Conservation (phyloP, 225 moss, liverwort and hornwort genomes). For the Marchantia polymorpha region DNA sequence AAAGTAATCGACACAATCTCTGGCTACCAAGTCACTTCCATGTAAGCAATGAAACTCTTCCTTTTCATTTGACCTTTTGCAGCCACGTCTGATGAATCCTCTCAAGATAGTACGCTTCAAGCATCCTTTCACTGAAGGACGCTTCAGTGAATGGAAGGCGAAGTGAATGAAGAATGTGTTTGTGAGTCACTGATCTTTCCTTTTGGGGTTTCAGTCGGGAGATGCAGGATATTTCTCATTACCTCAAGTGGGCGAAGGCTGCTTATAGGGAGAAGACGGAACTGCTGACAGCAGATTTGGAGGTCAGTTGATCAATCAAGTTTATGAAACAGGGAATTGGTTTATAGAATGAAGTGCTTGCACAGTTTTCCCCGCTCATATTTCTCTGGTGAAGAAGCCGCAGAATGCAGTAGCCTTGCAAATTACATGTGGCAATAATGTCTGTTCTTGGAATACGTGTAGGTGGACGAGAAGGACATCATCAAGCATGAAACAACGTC, state of each 20-base stretch:
- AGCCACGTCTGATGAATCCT: background rate
- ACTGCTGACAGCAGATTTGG: conserved; percentile 50
- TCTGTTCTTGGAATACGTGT: background rate
- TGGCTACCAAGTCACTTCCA: conserved; percentile 48
- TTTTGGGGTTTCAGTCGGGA: conserved; percentile 48
- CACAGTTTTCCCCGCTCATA: background rate
- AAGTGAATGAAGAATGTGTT: no score
- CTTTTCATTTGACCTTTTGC: background rate
- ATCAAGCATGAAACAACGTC: conserved; percentile 52
- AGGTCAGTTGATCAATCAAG: conserved; percentile 34
- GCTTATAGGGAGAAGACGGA: conserved; percentile 52
- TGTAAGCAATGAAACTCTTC: conserved; percentile 37
- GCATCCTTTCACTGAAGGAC: no score
- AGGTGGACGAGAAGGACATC: conserved; percentile 64
- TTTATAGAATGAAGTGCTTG: no score
- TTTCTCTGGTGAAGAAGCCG: background rate
- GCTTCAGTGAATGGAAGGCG: no score
- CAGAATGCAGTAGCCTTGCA: background rate
- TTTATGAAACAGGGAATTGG: no score
- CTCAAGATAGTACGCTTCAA: background rate
- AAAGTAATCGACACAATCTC: conserved; percentile 63
- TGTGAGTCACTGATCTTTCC: background rate
- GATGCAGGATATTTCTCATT: conserved; percentile 64
- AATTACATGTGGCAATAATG: background rate
- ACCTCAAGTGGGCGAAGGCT: conserved; percentile 66